These are phyloP conservation scores for Purpureocillium takamizusanense DNA, from an alignment of 2,329 filamentous ascomycete species.

Conservation along the genomic window DNA sequence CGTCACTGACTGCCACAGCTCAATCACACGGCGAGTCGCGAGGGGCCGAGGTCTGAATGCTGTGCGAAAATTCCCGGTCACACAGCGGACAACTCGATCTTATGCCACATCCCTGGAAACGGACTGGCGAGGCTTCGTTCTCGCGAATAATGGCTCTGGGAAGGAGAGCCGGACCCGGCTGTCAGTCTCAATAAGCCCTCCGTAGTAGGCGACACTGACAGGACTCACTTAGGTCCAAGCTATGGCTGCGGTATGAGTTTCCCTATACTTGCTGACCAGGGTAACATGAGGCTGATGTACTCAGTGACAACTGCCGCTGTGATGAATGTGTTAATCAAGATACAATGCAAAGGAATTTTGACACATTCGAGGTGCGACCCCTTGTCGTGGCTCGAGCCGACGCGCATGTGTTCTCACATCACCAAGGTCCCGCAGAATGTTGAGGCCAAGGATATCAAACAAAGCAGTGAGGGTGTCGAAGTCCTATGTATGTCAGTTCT, in stretches of 20 bases:
- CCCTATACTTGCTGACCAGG: no score
- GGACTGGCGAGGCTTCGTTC: slow-evolving; percentile 4
- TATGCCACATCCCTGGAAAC: slow-evolving; percentile 8
- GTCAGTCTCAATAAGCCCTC: slow-evolving; percentile 1
- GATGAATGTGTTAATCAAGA: slow-evolving; percentile 29
- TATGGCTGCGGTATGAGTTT: slow-evolving; percentile 13
- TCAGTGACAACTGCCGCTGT: slow-evolving; percentile 35
- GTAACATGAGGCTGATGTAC: no score
- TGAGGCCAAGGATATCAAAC: slow-evolving; percentile 15
- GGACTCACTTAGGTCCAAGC: slow-evolving; percentile 6
- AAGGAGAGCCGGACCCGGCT: slow-evolving; percentile 1
- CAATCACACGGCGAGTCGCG: not conserved
- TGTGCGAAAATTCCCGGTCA: slow-evolving; percentile 1
- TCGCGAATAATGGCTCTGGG: slow-evolving; percentile 2
- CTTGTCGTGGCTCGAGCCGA: no score
- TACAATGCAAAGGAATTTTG: slow-evolving; percentile 31
- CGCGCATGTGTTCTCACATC: not conserved
- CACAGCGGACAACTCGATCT: slow-evolving; percentile 1
- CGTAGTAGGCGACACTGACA: not conserved
- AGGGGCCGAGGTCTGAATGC: slow-evolving; percentile 4
- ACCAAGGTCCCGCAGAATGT: slow-evolving; percentile 22
- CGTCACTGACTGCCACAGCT: not conserved
- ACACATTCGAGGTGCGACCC: slow-evolving; percentile 26
- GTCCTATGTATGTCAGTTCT: slow-evolving; percentile 20
- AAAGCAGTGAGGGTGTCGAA: slow-evolving; percentile 19